Percentiles rank a stretch among this genome's conserved stretches.
Conservation (phyloP, 805 yeast species). For the Allodekkera sacchari region DNA sequence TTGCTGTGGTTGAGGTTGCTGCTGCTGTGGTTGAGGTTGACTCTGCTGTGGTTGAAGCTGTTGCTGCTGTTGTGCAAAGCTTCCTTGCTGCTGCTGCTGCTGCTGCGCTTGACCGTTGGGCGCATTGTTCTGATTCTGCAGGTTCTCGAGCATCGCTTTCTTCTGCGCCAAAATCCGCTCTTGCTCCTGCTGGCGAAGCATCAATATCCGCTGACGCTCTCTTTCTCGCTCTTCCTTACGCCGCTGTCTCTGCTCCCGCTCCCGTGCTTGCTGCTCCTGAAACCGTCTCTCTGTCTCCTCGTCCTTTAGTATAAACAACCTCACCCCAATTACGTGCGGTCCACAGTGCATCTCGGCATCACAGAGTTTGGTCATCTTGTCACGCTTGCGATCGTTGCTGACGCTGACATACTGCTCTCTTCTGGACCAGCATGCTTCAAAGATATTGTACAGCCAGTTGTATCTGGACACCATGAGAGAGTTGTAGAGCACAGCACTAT, state of each 20-base stretch:
- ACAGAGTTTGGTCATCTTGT: slow-evolving; percentile 80
- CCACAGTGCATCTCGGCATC: slow-evolving; percentile 70
- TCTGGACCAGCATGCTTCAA: slow-evolving; percentile 65
- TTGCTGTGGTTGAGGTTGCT: background rate
- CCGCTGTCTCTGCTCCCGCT: slow-evolving; percentile 22
- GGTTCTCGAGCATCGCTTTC: slow-evolving; percentile 6
- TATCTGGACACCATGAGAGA: slow-evolving; percentile 69
- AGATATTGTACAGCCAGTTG: slow-evolving; percentile 60
- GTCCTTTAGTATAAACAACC: slow-evolving; percentile 79
- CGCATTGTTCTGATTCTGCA: slow-evolving; percentile 6
- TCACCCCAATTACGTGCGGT: slow-evolving; percentile 71
- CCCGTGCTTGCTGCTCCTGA: slow-evolving; percentile 22
- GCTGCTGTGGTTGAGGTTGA: background rate
- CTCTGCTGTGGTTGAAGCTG: background rate
- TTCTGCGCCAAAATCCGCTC: too few relatives aligned
- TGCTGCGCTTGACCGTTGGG: background rate
- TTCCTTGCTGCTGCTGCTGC: background rate
- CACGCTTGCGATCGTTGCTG: slow-evolving; percentile 44
- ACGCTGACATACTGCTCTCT: slow-evolving; percentile 40
- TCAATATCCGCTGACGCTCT: slow-evolving; percentile 10
- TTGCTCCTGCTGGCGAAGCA: too few relatives aligned
- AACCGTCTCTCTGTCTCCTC: slow-evolving; percentile 50
- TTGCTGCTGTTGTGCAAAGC: background rate
- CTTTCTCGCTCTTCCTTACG: slow-evolving; percentile 25
- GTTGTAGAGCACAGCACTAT: slow-evolving; percentile 62